Evolutionary conservation across 768 basidiomycete genomes (phyloP).

Genomic region (Pseudohyphozyma bogoriensis): DNA sequence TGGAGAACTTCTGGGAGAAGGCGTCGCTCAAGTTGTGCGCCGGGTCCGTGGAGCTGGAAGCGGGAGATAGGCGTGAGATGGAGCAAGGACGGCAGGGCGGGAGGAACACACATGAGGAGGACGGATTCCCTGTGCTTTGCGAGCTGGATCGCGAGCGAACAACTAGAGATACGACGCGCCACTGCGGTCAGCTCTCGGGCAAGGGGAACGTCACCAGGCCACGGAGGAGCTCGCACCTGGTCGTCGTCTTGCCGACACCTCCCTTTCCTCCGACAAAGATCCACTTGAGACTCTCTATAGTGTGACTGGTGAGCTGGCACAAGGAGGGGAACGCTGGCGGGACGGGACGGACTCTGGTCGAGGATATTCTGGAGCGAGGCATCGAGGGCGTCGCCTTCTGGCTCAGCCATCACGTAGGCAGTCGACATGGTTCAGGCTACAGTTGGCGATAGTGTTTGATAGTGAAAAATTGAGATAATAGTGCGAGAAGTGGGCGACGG

Average conservation of each 20-base stretch:
- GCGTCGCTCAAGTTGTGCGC: constrained; percentile 98
- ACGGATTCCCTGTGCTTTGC: constrained; percentile 87
- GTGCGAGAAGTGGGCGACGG: too few species aligned
- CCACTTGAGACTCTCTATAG: constrained; percentile 59
- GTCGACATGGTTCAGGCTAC: neutral
- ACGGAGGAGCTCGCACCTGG: constrained; percentile 60
- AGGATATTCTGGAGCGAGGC: constrained; percentile 89
- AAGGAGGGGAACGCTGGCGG: neutral
- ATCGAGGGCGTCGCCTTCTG: constrained; percentile 51
- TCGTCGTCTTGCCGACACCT: constrained; percentile 82
- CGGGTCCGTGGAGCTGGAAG: constrained; percentile 75
- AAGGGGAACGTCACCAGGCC: neutral
- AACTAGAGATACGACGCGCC: constrained; percentile 39
- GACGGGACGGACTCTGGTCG: constrained; percentile 52
- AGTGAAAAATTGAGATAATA: too few species aligned
- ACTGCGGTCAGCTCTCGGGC: too few species aligned
- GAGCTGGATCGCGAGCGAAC: constrained; percentile 93
- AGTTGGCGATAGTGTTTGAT: too few species aligned
- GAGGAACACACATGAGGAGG: constrained; percentile 63
- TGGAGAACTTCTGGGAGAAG: constrained; percentile 97
- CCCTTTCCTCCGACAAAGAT: constrained; percentile 99
- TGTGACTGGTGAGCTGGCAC: neutral
- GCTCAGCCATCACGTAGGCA: constrained; percentile 17
- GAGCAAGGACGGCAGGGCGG: neutral
- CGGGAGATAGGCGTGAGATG: neutral